Conservation (phyloP, 2,329 filamentous ascomycete genomes). For the Exserohilum turcica region DNA sequence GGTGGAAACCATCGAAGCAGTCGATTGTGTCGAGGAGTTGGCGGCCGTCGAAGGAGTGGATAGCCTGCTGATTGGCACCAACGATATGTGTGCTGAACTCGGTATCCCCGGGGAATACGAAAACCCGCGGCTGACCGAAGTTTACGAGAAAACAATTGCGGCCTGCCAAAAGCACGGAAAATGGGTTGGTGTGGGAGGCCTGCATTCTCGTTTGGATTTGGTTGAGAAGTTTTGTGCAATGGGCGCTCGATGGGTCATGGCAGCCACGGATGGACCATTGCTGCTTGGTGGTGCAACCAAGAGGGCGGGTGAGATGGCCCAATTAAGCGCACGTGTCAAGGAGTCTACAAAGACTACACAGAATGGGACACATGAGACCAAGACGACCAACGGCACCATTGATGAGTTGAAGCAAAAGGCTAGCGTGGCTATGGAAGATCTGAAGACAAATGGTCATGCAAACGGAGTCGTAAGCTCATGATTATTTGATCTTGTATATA, state of each 20-base stretch:
- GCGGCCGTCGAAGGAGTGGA: slow-evolving; percentile 52
- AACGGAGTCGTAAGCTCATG: neutral
- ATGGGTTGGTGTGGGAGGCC: slow-evolving; percentile 50
- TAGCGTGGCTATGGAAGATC: neutral
- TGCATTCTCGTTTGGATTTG: slow-evolving; percentile 50
- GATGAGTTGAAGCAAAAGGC: neutral
- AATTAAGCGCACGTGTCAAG: slow-evolving; percentile 15
- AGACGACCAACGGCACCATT: neutral
- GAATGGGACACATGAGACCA: neutral
- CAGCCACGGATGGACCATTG: slow-evolving; percentile 45
- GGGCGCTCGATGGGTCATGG: slow-evolving; percentile 49
- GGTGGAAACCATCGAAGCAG: slow-evolving; percentile 50
- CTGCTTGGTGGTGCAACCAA: slow-evolving; percentile 47
- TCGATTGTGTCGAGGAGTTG: slow-evolving; percentile 50
- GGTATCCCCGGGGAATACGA: slow-evolving; percentile 52
- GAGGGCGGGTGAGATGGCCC: slow-evolving; percentile 30
- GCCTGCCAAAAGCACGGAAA: slow-evolving; percentile 50
- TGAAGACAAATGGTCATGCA: slow-evolving; percentile 4
- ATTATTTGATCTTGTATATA: no score
- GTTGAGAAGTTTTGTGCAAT: slow-evolving; percentile 49
- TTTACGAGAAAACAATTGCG: slow-evolving; percentile 44
- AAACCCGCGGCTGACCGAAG: slow-evolving; percentile 27
- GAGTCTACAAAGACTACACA: neutral
- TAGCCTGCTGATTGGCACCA: slow-evolving; percentile 52
- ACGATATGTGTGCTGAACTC: slow-evolving; percentile 53